Evolutionary conservation across 2,329 filamentous ascomycete species (phyloP).

Genomic region (Claviceps sp.): DNA sequence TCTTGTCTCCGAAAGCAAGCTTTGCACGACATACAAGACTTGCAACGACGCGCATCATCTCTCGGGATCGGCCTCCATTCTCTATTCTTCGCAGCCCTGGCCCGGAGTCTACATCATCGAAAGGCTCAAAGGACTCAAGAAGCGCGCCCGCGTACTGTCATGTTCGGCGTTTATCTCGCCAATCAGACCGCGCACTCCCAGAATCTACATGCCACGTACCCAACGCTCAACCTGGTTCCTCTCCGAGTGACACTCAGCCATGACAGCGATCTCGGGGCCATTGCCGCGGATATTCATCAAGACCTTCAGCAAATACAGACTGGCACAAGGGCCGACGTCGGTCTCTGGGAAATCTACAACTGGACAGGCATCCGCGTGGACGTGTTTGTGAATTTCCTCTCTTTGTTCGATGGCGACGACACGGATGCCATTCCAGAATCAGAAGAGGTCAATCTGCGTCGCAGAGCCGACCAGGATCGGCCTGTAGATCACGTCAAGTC

Average conservation of each 20-base stretch:
- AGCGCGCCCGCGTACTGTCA: slow-evolving; percentile 19
- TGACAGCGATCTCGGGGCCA: slow-evolving; percentile 23
- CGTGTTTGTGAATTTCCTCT: slow-evolving; percentile 73
- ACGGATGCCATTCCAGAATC: background rate
- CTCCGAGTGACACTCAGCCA: slow-evolving; percentile 37
- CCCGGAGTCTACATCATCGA: slow-evolving; percentile 29
- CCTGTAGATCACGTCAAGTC: background rate
- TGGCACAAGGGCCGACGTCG: slow-evolving; percentile 40
- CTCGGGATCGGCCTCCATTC: slow-evolving; percentile 57
- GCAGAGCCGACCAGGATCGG: background rate
- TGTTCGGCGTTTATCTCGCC: slow-evolving; percentile 73
- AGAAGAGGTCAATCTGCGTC: background rate
- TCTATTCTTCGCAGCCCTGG: slow-evolving; percentile 60
- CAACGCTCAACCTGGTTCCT: slow-evolving; percentile 70
- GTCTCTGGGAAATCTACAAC: slow-evolving; percentile 54
- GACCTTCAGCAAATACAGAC: slow-evolving; percentile 50
- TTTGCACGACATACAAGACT: slow-evolving; percentile 21
- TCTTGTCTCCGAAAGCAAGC: slow-evolving; percentile 33
- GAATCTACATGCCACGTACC: slow-evolving; percentile 35
- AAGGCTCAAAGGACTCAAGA: slow-evolving; percentile 15
- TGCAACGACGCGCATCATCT: slow-evolving; percentile 24
- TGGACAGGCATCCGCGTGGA: slow-evolving; percentile 65
- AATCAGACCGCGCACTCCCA: slow-evolving; percentile 49
- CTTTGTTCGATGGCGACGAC: slow-evolving; percentile 24
- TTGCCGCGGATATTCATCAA: slow-evolving; percentile 50